Evolutionary conservation across 139 green algal species (phyloP).

Genomic region (Monoraphidium neglectum): DNA sequence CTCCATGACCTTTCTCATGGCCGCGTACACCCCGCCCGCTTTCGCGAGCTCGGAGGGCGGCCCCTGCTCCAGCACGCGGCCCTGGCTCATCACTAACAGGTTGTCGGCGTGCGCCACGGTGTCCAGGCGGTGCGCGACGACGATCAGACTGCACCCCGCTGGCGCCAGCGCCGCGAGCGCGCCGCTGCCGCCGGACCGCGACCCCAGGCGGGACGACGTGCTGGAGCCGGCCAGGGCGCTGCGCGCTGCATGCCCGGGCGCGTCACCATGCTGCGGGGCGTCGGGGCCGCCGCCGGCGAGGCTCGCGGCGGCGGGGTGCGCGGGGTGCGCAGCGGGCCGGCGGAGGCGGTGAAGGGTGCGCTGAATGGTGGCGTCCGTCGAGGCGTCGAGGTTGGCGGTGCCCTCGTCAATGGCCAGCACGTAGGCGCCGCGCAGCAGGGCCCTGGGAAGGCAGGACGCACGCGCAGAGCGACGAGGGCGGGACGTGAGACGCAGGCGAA

Average conservation of each 20-base stretch:
- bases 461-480: no score
- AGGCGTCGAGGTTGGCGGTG: constrained; percentile 84
- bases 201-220: no score
- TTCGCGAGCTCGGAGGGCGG: constrained; percentile 41
- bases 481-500: no score
- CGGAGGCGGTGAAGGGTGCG: constrained; percentile 36
- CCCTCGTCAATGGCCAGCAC: constrained; percentile 74
- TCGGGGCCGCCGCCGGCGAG: no score
- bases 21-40: background rate
- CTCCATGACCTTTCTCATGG: constrained; percentile 2
- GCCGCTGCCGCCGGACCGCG: background rate
- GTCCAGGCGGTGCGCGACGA: constrained; percentile 74
- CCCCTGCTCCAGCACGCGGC: constrained; percentile 68
- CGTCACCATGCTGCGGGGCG: no score
- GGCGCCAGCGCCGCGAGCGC: background rate
- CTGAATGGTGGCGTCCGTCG: constrained; percentile 79
- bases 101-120: constrained; percentile 84
- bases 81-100: constrained; percentile 71
- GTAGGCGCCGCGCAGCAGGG: constrained; percentile 53
- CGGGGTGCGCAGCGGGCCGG: no score
- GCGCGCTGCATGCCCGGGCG: no score
- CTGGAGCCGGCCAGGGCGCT: no score
- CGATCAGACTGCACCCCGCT: constrained; percentile 56
- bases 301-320: no score
- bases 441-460: constrained; percentile 75